Evolutionary conservation across 768 basidiomycete species (phyloP).

Genomic region (Pleurotus sapidus): DNA sequence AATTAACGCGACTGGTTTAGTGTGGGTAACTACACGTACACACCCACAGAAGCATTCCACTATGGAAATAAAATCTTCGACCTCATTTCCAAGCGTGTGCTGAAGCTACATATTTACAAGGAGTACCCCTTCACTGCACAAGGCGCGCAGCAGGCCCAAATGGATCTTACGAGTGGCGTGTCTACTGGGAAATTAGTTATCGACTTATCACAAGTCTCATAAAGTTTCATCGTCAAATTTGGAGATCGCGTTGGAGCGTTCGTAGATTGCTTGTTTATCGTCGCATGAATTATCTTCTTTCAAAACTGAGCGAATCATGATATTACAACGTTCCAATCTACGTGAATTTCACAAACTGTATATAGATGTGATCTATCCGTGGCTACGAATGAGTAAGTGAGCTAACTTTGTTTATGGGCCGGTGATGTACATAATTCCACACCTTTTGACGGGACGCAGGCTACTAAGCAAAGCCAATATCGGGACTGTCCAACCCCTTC

Average conservation of each 20-base stretch:
- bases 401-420: no score
- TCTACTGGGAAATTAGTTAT: conserved; percentile 87
- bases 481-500: neutral
- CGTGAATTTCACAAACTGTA: no score
- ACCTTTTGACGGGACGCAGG: no score
- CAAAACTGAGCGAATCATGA: no score
- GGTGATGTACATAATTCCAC: no score
- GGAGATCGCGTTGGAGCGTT: no score
- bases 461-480: neutral
- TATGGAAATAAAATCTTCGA: conserved; percentile 69
- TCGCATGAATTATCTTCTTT: no score
- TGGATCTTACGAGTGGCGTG: conserved; percentile 71
- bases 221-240: no score
- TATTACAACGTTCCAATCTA: no score
- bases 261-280: no score
- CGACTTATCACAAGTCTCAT: conserved; percentile 28
- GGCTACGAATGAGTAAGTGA: no score
- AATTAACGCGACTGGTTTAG: conserved; percentile 31
- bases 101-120: conserved; percentile 69
- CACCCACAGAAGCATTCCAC: conserved; percentile 64
- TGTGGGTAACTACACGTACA: conserved; percentile 67
- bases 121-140: conserved; percentile 86
- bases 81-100: conserved; percentile 50
- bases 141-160: conserved; percentile 74
- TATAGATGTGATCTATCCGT: no score